These are phyloP conservation scores for Rhododendron simsii DNA, from an alignment of 148 eudicot species.

Conservation along the genomic window DNA sequence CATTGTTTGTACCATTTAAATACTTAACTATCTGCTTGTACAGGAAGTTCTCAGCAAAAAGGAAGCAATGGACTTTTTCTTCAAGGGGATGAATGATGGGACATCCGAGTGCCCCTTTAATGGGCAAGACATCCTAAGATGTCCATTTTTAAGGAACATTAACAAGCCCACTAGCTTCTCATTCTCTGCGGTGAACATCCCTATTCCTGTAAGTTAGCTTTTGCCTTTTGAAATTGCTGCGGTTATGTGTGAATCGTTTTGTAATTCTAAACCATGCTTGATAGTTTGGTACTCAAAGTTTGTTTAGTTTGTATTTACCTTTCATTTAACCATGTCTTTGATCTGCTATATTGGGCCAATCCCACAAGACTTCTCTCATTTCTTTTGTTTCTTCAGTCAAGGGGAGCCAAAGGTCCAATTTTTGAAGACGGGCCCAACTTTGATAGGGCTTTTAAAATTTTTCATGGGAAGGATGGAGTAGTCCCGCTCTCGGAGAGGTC, in stretches of 20 bases:
- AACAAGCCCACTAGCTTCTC: conserved; percentile 58
- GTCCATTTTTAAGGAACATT: conserved; percentile 80
- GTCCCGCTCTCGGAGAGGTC: conserved; percentile 55
- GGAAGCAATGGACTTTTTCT: conserved; percentile 43
- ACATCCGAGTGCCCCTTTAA: conserved; percentile 44
- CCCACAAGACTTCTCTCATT: not conserved
- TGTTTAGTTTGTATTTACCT: not conserved
- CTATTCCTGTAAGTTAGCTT: conserved; percentile 40
- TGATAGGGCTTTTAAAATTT: conserved; percentile 64
- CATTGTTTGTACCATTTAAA: not conserved
- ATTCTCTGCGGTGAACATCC: conserved; percentile 41
- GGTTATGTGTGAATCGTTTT: not conserved
- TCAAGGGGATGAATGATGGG: conserved; percentile 40
- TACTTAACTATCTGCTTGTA: conserved; percentile 1
- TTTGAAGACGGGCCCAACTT: conserved; percentile 86
- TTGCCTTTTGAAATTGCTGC: not conserved
- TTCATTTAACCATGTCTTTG: not conserved
- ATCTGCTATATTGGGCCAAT: not conserved
- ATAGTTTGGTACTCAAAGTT: not conserved
- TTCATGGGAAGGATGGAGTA: conserved; percentile 80
- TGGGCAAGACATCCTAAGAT: conserved; percentile 48
- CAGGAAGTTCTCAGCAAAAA: conserved; percentile 16
- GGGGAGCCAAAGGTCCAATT: conserved; percentile 69
- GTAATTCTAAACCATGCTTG: not conserved
- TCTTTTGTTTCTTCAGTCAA: conserved; percentile 27